A percentile compares a stretch with the other conserved stretches of the same genome.
phyloP scores from a whole-genome alignment of 2,329 filamentous ascomycete species.

The Stachybotrys chartarum region DNA sequence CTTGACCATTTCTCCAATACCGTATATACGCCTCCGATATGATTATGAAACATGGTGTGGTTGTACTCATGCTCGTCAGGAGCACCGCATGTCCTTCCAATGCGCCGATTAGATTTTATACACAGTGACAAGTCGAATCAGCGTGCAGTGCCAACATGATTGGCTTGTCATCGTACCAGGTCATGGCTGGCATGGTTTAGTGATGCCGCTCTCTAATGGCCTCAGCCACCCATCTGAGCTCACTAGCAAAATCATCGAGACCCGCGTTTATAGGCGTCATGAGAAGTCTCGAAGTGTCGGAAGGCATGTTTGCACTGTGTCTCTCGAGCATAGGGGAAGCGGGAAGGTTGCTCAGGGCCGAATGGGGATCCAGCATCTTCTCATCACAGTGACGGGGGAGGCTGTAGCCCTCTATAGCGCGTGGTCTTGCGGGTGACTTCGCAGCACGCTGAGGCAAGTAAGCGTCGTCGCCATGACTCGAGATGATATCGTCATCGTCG shows the following conservation, averaged over 20 bases:
- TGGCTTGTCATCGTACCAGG: no score
- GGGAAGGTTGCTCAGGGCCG: slow-evolving; percentile 5
- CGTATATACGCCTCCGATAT: no score
- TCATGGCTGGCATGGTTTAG: slow-evolving; percentile 5
- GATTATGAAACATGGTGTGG: no score
- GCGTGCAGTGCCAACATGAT: no score
- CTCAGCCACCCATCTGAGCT: slow-evolving; percentile 46
- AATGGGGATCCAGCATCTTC: slow-evolving; percentile 9
- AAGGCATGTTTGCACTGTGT: background rate
- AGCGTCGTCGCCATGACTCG: slow-evolving; percentile 28
- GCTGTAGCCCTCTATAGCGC: slow-evolving; percentile 33
- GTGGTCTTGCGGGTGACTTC: slow-evolving; percentile 6
- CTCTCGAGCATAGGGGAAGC: background rate
- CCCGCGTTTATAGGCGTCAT: slow-evolving; percentile 27
- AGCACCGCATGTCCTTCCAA: no score
- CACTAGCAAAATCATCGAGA: slow-evolving; percentile 33
- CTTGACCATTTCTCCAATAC: no score
- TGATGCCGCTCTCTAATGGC: slow-evolving; percentile 30
- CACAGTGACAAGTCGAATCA: no score
- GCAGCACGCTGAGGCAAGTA: slow-evolving; percentile 16
- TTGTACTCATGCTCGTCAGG: no score
- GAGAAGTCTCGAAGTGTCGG: slow-evolving; percentile 18
- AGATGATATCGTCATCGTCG: slow-evolving; percentile 31
- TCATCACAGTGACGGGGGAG: slow-evolving; percentile 29
- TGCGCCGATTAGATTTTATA: no score